Percentiles rank a stretch among this genome's conserved stretches.
phyloP scores from a whole-genome alignment of 495 filamentous ascomycete genomes.

The Aspergillus incahuasiensis region DNA sequence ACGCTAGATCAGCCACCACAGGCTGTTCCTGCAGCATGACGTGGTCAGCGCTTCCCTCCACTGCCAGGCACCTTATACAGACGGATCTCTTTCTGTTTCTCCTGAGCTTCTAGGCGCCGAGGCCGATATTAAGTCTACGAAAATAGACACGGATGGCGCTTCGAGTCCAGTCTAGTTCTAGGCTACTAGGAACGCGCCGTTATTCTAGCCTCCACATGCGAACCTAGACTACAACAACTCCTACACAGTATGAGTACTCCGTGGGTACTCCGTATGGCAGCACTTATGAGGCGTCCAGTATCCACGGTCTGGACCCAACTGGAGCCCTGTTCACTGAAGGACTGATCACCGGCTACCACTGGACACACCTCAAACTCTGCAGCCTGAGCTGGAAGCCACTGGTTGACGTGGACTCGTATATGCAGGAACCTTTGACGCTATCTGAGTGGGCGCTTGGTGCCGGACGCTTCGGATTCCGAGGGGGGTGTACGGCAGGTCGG shows the following conservation, averaged over 20 bases:
- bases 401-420: neutral
- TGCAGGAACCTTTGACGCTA: neutral
- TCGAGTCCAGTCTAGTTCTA: neutral
- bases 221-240: too few species aligned
- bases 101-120: neutral
- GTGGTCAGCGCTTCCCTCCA: slow-evolving; percentile 1
- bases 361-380: neutral
- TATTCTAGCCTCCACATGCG: neutral
- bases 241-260: too few species aligned
- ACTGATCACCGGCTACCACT: neutral
- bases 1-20: neutral
- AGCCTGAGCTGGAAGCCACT: neutral
- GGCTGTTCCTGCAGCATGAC: slow-evolving; percentile 7
- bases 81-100: neutral
- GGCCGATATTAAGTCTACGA: neutral
- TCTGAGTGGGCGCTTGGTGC: neutral
- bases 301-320: neutral
- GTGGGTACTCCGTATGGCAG: too few species aligned
- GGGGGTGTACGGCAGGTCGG: neutral
- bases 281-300: neutral
- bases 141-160: neutral
- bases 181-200: neutral
- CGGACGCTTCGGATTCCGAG: neutral
- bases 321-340: neutral
- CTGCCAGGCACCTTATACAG: neutral